A percentile compares a stretch with the other conserved stretches of the same genome.
These are phyloP conservation scores for Calonectria pauciramosa DNA, from an alignment of 2,329 filamentous ascomycete genomes.

Conservation along the genomic window DNA sequence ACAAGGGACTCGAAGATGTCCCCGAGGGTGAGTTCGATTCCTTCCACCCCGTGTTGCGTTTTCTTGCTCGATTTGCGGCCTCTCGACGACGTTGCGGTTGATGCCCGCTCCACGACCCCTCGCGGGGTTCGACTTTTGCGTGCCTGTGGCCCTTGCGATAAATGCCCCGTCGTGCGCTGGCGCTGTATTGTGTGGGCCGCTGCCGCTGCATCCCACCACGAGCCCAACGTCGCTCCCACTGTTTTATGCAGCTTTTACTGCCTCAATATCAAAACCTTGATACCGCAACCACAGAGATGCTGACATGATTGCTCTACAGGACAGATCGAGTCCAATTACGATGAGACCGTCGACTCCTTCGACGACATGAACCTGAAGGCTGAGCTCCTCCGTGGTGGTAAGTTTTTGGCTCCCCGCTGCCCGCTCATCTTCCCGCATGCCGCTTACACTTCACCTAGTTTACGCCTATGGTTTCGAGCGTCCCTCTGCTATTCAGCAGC, in stretches of 20 bases:
- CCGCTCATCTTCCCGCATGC: slow-evolving; percentile 33
- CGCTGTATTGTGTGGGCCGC: slow-evolving; percentile 30
- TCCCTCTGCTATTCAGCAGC: slow-evolving; percentile 99
- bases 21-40: slow-evolving; percentile 82
- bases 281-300: slow-evolving; percentile 29
- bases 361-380: slow-evolving; percentile 98
- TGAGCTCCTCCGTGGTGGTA: slow-evolving; percentile 95
- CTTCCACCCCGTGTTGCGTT: slow-evolving; percentile 15
- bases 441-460: slow-evolving; percentile 63
- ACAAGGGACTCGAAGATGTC: slow-evolving; percentile 98
- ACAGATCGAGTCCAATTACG: slow-evolving; percentile 99
- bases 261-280: neutral
- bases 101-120: slow-evolving; percentile 33
- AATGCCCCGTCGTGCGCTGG: slow-evolving; percentile 25
- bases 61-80: slow-evolving; percentile 21
- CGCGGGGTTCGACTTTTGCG: slow-evolving; percentile 26
- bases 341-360: slow-evolving; percentile 99
- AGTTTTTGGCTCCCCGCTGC: slow-evolving; percentile 45
- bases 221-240: slow-evolving; percentile 29
- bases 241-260: neutral
- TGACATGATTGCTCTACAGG: slow-evolving; percentile 65
- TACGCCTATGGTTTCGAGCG: slow-evolving; percentile 99
- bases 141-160: slow-evolving; percentile 27
- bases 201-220: slow-evolving; percentile 22
- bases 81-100: slow-evolving; percentile 17